phyloP scores from a whole-genome alignment of 2,329 filamentous ascomycete species.

The Mollisiaceae sp. region DNA sequence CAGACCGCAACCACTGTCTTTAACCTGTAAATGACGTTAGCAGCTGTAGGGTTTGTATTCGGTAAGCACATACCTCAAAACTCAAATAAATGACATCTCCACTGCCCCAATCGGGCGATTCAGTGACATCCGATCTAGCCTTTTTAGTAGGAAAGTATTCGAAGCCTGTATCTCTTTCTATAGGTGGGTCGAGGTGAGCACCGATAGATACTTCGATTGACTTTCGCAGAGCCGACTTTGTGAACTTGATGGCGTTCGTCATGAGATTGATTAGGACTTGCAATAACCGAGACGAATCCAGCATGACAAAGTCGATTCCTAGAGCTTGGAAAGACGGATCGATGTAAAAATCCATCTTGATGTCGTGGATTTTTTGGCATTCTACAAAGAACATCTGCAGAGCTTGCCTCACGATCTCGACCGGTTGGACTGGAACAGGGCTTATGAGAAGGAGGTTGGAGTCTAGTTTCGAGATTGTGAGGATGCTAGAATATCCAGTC shows the following conservation, averaged over 20 bases:
- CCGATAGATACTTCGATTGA: slow-evolving; percentile 49
- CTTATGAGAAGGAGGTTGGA: slow-evolving; percentile 72
- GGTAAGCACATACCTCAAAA: slow-evolving; percentile 61
- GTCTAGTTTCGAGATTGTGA: slow-evolving; percentile 73
- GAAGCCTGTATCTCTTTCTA: slow-evolving; percentile 53
- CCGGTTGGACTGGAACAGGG: slow-evolving; percentile 70
- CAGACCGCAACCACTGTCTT: slow-evolving; percentile 77
- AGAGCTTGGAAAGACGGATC: slow-evolving; percentile 68
- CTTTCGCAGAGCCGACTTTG: slow-evolving; percentile 62
- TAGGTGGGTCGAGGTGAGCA: slow-evolving; percentile 40
- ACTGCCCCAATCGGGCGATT: slow-evolving; percentile 66
- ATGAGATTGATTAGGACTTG: slow-evolving; percentile 81
- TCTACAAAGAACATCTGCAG: slow-evolving; percentile 81
- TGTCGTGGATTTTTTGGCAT: slow-evolving; percentile 64
- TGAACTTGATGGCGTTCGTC: slow-evolving; percentile 68
- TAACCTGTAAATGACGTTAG: slow-evolving; percentile 34
- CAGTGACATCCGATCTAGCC: slow-evolving; percentile 52
- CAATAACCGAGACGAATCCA: slow-evolving; percentile 74
- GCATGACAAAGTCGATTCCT: slow-evolving; percentile 69
- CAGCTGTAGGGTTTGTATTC: neutral
- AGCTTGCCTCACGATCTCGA: slow-evolving; percentile 68
- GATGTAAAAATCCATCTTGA: slow-evolving; percentile 70
- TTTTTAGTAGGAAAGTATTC: slow-evolving; percentile 55
- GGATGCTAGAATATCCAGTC: slow-evolving; percentile 46
- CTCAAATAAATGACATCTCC: slow-evolving; percentile 74